Base-by-base conservation (phyloP, 352 stramenopile genomes). In the Phytophthora palmivora region DNA sequence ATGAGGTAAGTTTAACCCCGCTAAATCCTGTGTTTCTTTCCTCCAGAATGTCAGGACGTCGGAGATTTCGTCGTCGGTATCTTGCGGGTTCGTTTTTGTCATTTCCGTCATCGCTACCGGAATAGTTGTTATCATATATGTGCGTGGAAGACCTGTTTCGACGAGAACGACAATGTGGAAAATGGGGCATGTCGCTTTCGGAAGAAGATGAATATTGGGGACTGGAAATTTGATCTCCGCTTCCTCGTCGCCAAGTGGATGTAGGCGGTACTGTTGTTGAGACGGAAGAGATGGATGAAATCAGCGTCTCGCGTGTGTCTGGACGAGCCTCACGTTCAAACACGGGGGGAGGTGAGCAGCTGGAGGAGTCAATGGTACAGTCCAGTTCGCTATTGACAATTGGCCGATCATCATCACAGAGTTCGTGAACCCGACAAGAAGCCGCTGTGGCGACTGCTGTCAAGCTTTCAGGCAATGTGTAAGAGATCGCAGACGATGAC, bases 261-360 rank as follows among this genome's bases (percentile, higher is more conserved):
- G 42, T 49, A 1, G 39, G 37, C 5, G 41, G 45, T 2, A 45
- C n/a, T 43, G 19, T n/a, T 58, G 58, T 63, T 3, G 52, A 70
- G 21, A 55, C 46, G 8, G 65, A 70, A 19, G 64, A 74, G 37
- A 70, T 53, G 2, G 65, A 68, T 0, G 59, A 70, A 32, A 64
- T n/a, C 4, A 55, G 32, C 3, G 52, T 66, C 1, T 18, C n/a
- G 37, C 3, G 18, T 6, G 50, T 22, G 19, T 50, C 51, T 7
- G 63, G 51, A 3, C 16, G 55, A 38, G 53, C n/a, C 30, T 8
- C 10, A 28, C 39, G 41, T 6, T 65, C 50, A 55, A 53, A 33
- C 19, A 22, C 46, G 2, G 30, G 38, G 2, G 44, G 18, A 1
- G 57, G 63, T 36, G 60, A 52, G 1, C 41, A 22, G 24, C 24